Evolutionary conservation across 169 alveolate species (phyloP), one percentile per base, ranked within the genome.

Genomic region (Hammondia hammondi): DNA sequence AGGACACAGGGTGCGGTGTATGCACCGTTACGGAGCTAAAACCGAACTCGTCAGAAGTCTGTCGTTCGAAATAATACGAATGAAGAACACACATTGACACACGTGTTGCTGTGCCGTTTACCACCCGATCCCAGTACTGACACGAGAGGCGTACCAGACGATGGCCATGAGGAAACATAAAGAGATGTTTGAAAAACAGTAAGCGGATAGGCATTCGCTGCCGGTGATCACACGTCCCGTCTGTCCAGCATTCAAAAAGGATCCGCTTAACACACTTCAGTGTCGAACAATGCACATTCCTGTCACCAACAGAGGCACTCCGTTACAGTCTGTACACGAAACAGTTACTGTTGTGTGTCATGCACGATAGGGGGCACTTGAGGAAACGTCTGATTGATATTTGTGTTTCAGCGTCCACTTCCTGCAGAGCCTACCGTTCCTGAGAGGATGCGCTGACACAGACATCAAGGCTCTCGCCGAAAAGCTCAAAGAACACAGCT

Each of bases 381-480:
- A 29, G 77, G 24, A 17, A 21, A 67, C 77, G 77, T 1, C 77
- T 67, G 77, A 0, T 27, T 9, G 77, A 67, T 21, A 67, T 27
- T 4, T 67, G 77, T 17, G 12, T 14, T 57, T 2, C 67, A 88
- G 93, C 85, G 93, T 88, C 85, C 57, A 32, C 6, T 88, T 88
- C 43, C 67, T 88, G 71, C 93, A 88, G 85, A 27, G 93, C 70
- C 70, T 88, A 27, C 85, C 93, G 14, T 88, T 67, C 93, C 93
- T 88, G 70, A 67, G 27, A 37, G 93, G 93, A 46, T 88, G 93
- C 85, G 37, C 93, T 82, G 45, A 56, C 72, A 67, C 37, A 17
- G 93, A 90, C 73, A 29, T 90, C 73, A 90, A 90, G 73, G 93
- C 93, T 3, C 61, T 90, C 85, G 87, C 93, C 10, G 93, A 70